These are phyloP conservation scores for Eimeria acervulina DNA, from an alignment of 169 alveolate genomes.

Conservation along the genomic window DNA sequence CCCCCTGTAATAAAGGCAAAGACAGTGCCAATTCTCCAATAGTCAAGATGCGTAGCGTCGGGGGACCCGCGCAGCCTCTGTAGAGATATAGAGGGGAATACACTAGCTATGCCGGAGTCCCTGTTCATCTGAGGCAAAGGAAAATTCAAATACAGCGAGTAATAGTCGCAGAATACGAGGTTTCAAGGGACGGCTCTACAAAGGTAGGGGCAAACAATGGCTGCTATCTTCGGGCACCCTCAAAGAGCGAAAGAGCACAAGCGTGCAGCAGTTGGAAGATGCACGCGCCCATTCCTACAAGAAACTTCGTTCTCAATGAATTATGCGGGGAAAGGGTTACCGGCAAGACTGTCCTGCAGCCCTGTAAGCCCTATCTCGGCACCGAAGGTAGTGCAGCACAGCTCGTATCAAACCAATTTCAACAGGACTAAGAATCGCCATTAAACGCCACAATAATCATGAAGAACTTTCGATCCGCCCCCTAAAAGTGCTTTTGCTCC, in stretches of 20 bases:
- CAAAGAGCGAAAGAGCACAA: background rate
- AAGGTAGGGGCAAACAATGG: background rate
- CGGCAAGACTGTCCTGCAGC: background rate
- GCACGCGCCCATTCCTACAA: background rate
- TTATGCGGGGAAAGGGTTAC: background rate
- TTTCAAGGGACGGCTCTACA: background rate
- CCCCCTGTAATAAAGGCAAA: background rate
- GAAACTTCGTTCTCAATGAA: background rate
- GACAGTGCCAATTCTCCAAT: background rate
- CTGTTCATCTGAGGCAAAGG: background rate
- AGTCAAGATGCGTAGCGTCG: background rate
- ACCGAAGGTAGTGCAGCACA: background rate
- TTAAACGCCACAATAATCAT: background rate
- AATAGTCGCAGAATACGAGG: background rate
- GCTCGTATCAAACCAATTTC: background rate
- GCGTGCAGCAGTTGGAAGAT: background rate
- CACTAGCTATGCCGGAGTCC: background rate
- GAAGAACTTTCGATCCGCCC: background rate
- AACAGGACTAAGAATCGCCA: background rate
- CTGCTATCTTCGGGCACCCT: background rate
- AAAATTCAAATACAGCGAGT: background rate
- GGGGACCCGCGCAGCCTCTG: background rate
- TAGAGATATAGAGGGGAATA: background rate
- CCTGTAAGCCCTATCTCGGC: slow-evolving; percentile 57
- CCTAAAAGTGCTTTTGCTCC: background rate